Percentiles rank a stretch among this genome's conserved stretches.
These are phyloP conservation scores for Cryptococcus sp. DNA, from an alignment of 1,284 basidiomycete genomes.

Conservation along the genomic window DNA sequence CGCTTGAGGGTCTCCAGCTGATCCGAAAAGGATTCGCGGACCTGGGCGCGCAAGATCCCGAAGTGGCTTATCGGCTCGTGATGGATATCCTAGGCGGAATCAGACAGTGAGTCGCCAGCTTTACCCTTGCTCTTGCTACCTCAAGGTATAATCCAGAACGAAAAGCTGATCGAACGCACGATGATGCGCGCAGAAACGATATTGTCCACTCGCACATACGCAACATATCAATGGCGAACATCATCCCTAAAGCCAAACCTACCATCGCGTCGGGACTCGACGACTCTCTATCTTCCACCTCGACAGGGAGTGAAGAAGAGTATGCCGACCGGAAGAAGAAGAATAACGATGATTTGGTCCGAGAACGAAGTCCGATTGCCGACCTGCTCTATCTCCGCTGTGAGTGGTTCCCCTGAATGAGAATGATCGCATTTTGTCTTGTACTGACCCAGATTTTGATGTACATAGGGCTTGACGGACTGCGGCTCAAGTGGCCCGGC, in stretches of 20 bases:
- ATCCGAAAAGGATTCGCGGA: slow-evolving; percentile 85
- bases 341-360: slow-evolving; percentile 29
- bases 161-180: no score
- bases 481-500: slow-evolving; percentile 79
- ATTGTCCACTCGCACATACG: slow-evolving; percentile 42
- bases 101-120: slow-evolving; percentile 68
- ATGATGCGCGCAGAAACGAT: slow-evolving; percentile 25
- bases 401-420: slow-evolving; percentile 31
- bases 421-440: background rate
- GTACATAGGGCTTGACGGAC: slow-evolving; percentile 72
- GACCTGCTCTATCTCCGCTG: slow-evolving; percentile 91
- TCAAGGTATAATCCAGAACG: background rate
- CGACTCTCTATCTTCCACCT: background rate
- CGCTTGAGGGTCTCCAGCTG: slow-evolving; percentile 87
- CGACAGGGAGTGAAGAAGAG: slow-evolving; percentile 5
- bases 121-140: background rate
- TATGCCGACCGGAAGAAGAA: slow-evolving; percentile 14
- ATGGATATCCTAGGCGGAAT: slow-evolving; percentile 87
- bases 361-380: slow-evolving; percentile 69
- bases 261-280: slow-evolving; percentile 5
- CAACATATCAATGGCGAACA: slow-evolving; percentile 38
- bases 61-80: slow-evolving; percentile 79
- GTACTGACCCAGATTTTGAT: slow-evolving; percentile 7
- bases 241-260: slow-evolving; percentile 19
- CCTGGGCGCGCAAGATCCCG: slow-evolving; percentile 75